A percentile compares a stretch with the other conserved stretches of the same genome.
Evolutionary conservation across 2,329 filamentous ascomycete genomes (phyloP).

Genomic region (Thielaviopsis populi): DNA sequence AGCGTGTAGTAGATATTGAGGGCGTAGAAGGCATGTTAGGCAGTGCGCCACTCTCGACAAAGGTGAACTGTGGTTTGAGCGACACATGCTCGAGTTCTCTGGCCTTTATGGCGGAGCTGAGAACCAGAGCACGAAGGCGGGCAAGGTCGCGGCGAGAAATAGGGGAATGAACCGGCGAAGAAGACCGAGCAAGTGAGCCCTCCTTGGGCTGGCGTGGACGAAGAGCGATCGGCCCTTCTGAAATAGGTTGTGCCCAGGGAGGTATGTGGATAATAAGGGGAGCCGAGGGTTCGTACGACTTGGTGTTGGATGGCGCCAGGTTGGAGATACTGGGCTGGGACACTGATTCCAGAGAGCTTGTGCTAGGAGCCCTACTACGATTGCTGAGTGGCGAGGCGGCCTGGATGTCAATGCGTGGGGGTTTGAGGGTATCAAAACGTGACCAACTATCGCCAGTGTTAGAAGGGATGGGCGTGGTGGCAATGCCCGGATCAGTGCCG

Average conservation of each 20-base stretch:
- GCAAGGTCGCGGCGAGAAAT: conserved; percentile 61
- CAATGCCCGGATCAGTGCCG: background rate
- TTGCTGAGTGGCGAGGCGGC: conserved; percentile 25
- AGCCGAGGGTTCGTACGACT: conserved; percentile 21
- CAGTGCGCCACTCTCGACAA: conserved; percentile 20
- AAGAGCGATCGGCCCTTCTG: conserved; percentile 17
- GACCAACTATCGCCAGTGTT: conserved; percentile 26
- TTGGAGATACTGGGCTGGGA: conserved; percentile 19
- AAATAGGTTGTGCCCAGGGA: conserved; percentile 12
- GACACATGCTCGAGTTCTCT: conserved; percentile 60
- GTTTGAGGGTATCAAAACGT: conserved; percentile 35
- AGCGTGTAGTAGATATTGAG: background rate
- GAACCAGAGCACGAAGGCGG: conserved; percentile 58
- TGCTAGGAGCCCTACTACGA: conserved; percentile 1
- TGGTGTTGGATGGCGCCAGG: conserved; percentile 28
- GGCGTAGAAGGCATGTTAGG: conserved; percentile 6
- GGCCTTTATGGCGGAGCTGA: conserved; percentile 81
- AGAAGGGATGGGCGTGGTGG: conserved; percentile 21
- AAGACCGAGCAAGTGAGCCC: background rate
- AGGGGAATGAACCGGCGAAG: conserved; percentile 19
- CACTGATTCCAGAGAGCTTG: conserved; percentile 1
- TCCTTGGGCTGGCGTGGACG: conserved; percentile 15
- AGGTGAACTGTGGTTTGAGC: conserved; percentile 30
- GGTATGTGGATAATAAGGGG: conserved; percentile 9
- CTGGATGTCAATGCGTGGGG: conserved; percentile 34